A percentile compares a stretch with the other conserved stretches of the same genome.
Conservation (phyloP, 2,329 filamentous ascomycete species). For the Clarireedia paspali region DNA sequence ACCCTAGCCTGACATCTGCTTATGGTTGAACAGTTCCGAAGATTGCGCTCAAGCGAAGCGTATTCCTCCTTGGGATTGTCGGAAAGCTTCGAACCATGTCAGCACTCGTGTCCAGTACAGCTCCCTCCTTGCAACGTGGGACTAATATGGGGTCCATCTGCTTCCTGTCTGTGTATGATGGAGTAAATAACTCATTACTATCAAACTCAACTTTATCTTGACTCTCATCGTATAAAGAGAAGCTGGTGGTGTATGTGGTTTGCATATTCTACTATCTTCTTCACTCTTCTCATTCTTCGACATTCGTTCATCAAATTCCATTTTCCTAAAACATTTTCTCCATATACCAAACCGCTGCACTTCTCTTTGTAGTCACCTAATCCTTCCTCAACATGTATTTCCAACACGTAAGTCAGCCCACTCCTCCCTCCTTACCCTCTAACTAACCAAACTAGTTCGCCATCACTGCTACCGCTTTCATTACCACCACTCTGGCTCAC, state of each 20-base stretch:
- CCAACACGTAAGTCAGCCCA: neutral
- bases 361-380: neutral
- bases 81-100: neutral
- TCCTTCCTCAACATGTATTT: slow-evolving; percentile 1
- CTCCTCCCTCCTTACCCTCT: neutral
- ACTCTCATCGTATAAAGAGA: neutral
- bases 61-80: neutral
- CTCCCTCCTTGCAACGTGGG: neutral
- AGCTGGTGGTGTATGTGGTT: neutral
- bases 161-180: neutral
- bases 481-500: neutral
- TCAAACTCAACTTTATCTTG: neutral
- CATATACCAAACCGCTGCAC: neutral
- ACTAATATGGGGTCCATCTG: neutral
- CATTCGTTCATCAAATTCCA: neutral
- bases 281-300: neutral
- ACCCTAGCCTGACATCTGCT: too few species aligned
- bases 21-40: too few species aligned
- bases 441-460: neutral
- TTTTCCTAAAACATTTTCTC: too few species aligned
- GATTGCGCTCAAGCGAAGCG: neutral
- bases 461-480: neutral
- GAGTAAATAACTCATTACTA: neutral
- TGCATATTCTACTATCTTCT: neutral
- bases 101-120: neutral